Conservation (phyloP, 2,329 filamentous ascomycete genomes). For the Sporothrix schenckii region DNA sequence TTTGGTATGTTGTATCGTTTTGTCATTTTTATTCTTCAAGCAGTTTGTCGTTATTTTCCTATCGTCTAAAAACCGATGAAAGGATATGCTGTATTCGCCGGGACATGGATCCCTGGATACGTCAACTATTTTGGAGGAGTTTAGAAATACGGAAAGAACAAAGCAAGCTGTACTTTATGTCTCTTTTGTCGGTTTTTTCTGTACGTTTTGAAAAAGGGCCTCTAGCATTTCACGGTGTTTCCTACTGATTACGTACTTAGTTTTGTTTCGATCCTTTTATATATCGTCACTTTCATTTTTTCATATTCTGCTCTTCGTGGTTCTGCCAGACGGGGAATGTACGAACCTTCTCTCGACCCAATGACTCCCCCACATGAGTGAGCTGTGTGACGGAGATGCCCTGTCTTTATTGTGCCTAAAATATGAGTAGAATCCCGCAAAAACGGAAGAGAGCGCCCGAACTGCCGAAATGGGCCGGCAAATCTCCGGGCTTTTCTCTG, state of each 20-base stretch:
- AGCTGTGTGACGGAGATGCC: neutral
- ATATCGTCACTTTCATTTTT: neutral
- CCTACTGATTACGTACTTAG: neutral
- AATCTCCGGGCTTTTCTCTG: neutral
- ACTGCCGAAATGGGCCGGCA: constrained; percentile 13
- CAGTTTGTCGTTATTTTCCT: constrained; percentile 3
- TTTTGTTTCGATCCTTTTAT: constrained; percentile 10
- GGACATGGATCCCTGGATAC: constrained; percentile 1
- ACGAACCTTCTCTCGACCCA: neutral
- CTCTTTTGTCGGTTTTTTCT: neutral
- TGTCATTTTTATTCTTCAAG: neutral
- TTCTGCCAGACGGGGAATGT: neutral
- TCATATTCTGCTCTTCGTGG: neutral
- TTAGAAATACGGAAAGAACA: constrained; percentile 23
- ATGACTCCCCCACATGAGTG: neutral
- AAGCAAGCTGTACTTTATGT: constrained; percentile 10
- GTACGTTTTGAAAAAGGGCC: constrained; percentile 5
- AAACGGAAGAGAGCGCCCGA: neutral
- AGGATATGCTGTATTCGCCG: neutral
- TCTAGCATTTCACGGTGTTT: constrained; percentile 22
- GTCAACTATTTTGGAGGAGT: neutral
- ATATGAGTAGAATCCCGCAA: neutral
- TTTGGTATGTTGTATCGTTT: neutral
- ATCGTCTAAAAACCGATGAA: neutral
- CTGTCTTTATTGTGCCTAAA: neutral